phyloP scores from a whole-genome alignment of 2,329 filamentous ascomycete species.

The Monosporascus sp. region DNA sequence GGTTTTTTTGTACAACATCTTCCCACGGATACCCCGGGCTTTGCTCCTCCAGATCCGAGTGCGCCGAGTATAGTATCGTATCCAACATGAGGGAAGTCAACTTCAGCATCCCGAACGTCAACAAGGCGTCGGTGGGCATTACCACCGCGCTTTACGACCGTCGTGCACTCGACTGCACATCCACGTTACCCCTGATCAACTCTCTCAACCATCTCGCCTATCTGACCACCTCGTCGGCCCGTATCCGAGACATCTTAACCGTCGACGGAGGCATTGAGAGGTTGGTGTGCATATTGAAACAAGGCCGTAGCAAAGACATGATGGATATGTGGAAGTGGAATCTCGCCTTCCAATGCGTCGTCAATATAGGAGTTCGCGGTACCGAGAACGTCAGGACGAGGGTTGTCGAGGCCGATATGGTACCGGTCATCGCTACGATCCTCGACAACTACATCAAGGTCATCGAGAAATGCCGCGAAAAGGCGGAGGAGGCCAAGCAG shows the following conservation, averaged over 20 bases:
- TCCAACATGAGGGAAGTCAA: conserved; percentile 96
- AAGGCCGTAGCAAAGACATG: conserved; percentile 93
- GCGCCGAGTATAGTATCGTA: conserved; percentile 16
- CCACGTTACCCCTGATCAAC: conserved; percentile 95
- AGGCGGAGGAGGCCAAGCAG: conserved; percentile 75
- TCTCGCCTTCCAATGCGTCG: conserved; percentile 95
- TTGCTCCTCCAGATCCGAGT: neutral
- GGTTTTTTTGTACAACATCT: neutral
- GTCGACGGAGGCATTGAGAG: conserved; percentile 98
- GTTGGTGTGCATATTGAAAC: conserved; percentile 94
- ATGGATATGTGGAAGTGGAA: conserved; percentile 99
- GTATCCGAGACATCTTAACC: conserved; percentile 94
- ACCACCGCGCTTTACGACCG: conserved; percentile 97
- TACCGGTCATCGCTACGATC: conserved; percentile 96
- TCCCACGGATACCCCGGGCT: neutral
- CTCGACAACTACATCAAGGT: conserved; percentile 98
- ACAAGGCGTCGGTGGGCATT: conserved; percentile 98
- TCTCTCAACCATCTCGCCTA: conserved; percentile 98
- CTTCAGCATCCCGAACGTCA: conserved; percentile 98
- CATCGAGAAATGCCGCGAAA: conserved; percentile 84
- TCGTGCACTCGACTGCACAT: conserved; percentile 95
- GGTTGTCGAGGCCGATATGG: conserved; percentile 98
- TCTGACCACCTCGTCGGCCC: conserved; percentile 93
- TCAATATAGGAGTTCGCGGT: conserved; percentile 95
- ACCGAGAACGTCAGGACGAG: conserved; percentile 91